phyloP scores from a whole-genome alignment of 2,329 filamentous ascomycete genomes.

The Hypomyces rosellus region DNA sequence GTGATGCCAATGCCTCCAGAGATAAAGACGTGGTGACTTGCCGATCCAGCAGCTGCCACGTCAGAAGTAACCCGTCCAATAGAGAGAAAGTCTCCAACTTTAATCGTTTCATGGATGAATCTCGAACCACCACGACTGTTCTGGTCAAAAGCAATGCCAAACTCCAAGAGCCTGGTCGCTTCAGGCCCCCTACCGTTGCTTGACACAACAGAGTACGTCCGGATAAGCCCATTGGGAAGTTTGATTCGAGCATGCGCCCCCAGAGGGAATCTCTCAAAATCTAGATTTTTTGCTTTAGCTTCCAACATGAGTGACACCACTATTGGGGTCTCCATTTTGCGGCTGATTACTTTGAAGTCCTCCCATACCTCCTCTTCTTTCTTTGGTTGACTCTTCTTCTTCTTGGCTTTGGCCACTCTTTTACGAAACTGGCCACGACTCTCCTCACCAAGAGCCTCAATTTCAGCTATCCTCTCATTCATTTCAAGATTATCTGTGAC shows the following conservation, averaged over 20 bases:
- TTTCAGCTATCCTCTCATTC: slow-evolving; percentile 45
- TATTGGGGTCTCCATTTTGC: slow-evolving; percentile 42
- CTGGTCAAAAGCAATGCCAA: slow-evolving; percentile 52
- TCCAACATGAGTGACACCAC: slow-evolving; percentile 49
- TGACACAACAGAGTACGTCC: slow-evolving; percentile 55
- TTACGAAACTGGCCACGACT: slow-evolving; percentile 41
- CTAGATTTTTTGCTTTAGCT: slow-evolving; percentile 29
- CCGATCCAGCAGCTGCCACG: slow-evolving; percentile 38
- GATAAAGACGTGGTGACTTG: slow-evolving; percentile 56
- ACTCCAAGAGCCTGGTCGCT: slow-evolving; percentile 44
- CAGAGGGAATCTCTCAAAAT: slow-evolving; percentile 28
- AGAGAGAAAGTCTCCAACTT: slow-evolving; percentile 43
- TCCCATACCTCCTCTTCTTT: slow-evolving; percentile 34
- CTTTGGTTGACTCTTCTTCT: slow-evolving; percentile 15
- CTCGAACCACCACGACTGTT: slow-evolving; percentile 54
- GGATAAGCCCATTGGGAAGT: slow-evolving; percentile 48
- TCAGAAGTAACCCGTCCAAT: slow-evolving; percentile 45
- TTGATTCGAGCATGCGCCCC: slow-evolving; percentile 52
- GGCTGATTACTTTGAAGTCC: slow-evolving; percentile 42
- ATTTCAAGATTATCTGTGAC: slow-evolving; percentile 44
- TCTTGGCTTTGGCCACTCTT: slow-evolving; percentile 43
- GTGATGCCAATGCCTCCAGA: slow-evolving; percentile 61
- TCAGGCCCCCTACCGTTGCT: slow-evolving; percentile 10
- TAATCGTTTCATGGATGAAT: slow-evolving; percentile 46
- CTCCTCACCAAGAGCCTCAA: slow-evolving; percentile 46